phyloP scores from a whole-genome alignment of 2,329 filamentous ascomycete species.

The Hypoxylon sp. region DNA sequence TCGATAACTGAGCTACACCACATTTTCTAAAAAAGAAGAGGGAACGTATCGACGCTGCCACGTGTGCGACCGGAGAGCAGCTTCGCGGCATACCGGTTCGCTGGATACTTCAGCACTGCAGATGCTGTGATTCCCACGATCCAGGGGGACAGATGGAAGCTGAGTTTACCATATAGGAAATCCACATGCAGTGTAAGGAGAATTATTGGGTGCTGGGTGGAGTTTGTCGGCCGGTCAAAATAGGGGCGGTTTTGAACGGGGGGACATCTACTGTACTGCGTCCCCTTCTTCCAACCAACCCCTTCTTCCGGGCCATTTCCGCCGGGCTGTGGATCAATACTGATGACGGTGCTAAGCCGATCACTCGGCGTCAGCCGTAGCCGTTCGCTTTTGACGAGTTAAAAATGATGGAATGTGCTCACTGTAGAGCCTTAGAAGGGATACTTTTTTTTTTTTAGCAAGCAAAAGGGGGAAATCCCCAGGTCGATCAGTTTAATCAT shows the following conservation, averaged over 20 bases:
- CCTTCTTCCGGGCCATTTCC: not conserved
- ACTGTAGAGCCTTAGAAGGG: not conserved
- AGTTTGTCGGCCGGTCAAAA: constrained; percentile 21
- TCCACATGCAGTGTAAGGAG: constrained; percentile 29
- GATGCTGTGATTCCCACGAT: constrained; percentile 33
- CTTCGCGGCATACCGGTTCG: constrained; percentile 19
- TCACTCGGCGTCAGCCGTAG: not conserved
- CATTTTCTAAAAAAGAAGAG: constrained; percentile 2
- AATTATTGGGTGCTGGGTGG: constrained; percentile 10
- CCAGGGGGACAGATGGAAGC: constrained; percentile 8
- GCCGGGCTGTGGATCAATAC: not conserved
- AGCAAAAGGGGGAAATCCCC: constrained; percentile 6
- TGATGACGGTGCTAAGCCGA: constrained; percentile 1
- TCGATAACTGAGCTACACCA: constrained; percentile 4
- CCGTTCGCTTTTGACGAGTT: not conserved
- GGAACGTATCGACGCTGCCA: constrained; percentile 13
- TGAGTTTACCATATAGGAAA: constrained; percentile 20
- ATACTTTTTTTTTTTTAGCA: not conserved
- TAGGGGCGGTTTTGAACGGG: constrained; percentile 7
- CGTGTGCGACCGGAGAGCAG: constrained; percentile 7
- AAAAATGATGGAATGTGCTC: not conserved
- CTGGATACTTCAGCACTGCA: constrained; percentile 27
- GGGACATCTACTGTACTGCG: no score
- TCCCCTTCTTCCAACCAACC: constrained; percentile 10
- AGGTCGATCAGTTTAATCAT: constrained; percentile 22